phyloP scores from a whole-genome alignment of 805 yeast genomes.

The Candida ponderosae region DNA sequence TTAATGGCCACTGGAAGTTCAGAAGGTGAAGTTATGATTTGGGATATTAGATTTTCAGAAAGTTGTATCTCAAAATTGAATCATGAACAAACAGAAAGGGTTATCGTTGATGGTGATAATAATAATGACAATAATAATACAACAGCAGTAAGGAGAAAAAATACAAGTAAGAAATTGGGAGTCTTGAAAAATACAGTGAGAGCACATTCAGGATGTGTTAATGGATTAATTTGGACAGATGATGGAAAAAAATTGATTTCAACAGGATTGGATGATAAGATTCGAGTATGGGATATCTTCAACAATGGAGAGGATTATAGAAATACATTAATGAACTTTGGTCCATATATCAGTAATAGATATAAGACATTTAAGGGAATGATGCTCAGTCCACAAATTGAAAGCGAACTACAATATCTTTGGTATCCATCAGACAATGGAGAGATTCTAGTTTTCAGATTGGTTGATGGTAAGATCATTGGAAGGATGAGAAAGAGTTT shows the following conservation, averaged over 20 bases:
- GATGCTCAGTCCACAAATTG: slow-evolving; percentile 32
- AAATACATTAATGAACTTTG: slow-evolving; percentile 65
- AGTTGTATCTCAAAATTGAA: slow-evolving; percentile 61
- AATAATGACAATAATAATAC: slow-evolving; percentile 19
- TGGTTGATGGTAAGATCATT: slow-evolving; percentile 55
- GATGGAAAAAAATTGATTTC: slow-evolving; percentile 55
- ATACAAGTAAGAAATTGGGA: slow-evolving; percentile 14
- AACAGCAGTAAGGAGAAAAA: slow-evolving; percentile 9
- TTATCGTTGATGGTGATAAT: slow-evolving; percentile 12
- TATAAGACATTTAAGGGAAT: slow-evolving; percentile 21
- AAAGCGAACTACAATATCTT: slow-evolving; percentile 48
- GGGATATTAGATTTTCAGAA: slow-evolving; percentile 76
- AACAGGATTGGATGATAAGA: slow-evolving; percentile 73
- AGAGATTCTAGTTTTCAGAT: slow-evolving; percentile 51
- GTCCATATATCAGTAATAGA: slow-evolving; percentile 67
- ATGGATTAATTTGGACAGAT: slow-evolving; percentile 71
- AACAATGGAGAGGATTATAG: slow-evolving; percentile 35
- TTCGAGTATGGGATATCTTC: slow-evolving; percentile 68
- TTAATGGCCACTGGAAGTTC: slow-evolving; percentile 73
- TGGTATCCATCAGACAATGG: slow-evolving; percentile 74
- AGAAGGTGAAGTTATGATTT: slow-evolving; percentile 71
- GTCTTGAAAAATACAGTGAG: slow-evolving; percentile 21
- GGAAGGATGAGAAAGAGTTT: slow-evolving; percentile 43
- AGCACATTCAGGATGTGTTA: slow-evolving; percentile 75
- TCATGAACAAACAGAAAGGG: slow-evolving; percentile 31